These are phyloP conservation scores for Monilinia fructigena DNA, from an alignment of 2,329 filamentous ascomycete species.

Conservation along the genomic window DNA sequence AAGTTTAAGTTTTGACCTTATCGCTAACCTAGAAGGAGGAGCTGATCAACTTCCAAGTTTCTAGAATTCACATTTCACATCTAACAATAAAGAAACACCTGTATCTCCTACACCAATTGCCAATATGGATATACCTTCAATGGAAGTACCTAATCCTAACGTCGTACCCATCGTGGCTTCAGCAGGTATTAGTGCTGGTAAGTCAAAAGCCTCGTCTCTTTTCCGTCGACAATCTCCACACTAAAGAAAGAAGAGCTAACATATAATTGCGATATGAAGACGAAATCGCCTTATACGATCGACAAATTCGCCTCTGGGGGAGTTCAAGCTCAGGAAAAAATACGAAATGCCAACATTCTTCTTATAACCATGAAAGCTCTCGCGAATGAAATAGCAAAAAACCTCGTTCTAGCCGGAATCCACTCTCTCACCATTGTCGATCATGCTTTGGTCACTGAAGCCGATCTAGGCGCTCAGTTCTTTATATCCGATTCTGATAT, in stretches of 20 bases:
- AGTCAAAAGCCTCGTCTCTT: background rate
- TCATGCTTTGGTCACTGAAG: conserved; percentile 68
- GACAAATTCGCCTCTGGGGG: conserved; percentile 98
- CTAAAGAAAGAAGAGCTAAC: background rate
- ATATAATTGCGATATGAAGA: conserved; percentile 51
- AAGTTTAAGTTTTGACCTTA: conserved; percentile 10
- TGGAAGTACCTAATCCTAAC: conserved; percentile 14
- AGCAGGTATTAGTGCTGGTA: conserved; percentile 43
- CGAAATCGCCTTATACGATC: conserved; percentile 95
- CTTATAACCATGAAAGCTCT: conserved; percentile 85
- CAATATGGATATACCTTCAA: conserved; percentile 10
- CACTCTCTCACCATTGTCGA: conserved; percentile 88
- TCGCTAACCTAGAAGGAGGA: background rate
- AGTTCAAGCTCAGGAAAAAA: conserved; percentile 88
- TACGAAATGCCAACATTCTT: conserved; percentile 85
- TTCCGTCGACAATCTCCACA: background rate
- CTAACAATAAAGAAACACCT: background rate
- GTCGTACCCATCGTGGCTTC: conserved; percentile 23
- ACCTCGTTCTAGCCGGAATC: conserved; percentile 90
- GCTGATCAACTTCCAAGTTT: background rate
- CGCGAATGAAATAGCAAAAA: conserved; percentile 94
- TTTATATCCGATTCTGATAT: conserved; percentile 69
- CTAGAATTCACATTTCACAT: conserved; percentile 7
- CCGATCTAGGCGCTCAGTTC: conserved; percentile 80
- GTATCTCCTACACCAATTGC: background rate